A percentile compares a stretch with the other conserved stretches of the same genome.
Evolutionary conservation across 805 yeast species (phyloP).

Genomic region (Kluyveromyces lactis): DNA sequence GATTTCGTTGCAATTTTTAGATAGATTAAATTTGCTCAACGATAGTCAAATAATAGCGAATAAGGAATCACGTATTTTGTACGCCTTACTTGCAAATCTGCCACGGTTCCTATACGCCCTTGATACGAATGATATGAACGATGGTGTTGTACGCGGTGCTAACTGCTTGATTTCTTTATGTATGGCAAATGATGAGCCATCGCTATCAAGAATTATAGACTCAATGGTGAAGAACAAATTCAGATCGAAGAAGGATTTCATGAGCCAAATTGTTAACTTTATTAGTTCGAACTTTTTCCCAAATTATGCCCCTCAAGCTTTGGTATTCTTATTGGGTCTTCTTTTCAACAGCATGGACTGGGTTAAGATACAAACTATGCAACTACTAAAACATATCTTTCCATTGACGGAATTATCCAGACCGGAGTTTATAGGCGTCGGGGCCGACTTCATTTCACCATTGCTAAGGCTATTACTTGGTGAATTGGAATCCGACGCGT

Average conservation of each 20-base stretch:
- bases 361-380: conserved; percentile 77
- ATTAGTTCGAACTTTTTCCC: conserved; percentile 67
- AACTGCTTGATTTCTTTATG: conserved; percentile 56
- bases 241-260: conserved; percentile 83
- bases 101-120: conserved; percentile 82
- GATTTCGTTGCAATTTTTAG: conserved; percentile 63
- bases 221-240: conserved; percentile 74
- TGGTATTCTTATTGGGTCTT: conserved; percentile 70
- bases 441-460: conserved; percentile 93
- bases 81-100: conserved; percentile 66
- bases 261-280: conserved; percentile 68
- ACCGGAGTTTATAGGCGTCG: conserved; percentile 78
- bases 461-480: conserved; percentile 70
- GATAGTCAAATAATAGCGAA: conserved; percentile 74
- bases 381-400: conserved; percentile 60
- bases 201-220: conserved; percentile 61
- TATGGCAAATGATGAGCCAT: conserved; percentile 42
- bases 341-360: conserved; percentile 68
- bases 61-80: conserved; percentile 57
- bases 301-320: conserved; percentile 59
- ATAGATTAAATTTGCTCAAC: conserved; percentile 54
- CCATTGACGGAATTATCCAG: conserved; percentile 69
- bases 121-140: conserved; percentile 43
- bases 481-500: conserved; percentile 79
- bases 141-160: conserved; percentile 46